A percentile compares a stretch with the other conserved stretches of the same genome.
phyloP scores from a whole-genome alignment of 2,329 filamentous ascomycete genomes.

The Metarhizium anisopliae region DNA sequence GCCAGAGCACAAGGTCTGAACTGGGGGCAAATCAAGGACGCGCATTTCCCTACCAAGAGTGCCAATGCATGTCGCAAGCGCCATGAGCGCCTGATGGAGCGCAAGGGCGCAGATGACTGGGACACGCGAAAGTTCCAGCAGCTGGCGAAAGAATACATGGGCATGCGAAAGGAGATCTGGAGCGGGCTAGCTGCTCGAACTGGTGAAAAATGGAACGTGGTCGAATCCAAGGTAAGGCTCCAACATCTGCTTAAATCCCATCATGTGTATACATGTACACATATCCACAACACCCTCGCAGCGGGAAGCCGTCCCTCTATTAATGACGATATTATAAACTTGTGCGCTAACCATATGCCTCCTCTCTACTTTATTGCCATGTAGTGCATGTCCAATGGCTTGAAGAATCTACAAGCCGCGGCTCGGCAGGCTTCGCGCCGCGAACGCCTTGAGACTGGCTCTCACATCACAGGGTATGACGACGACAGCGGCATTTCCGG shows the following conservation, averaged over 20 bases:
- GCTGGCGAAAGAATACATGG: slow-evolving; percentile 71
- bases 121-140: slow-evolving; percentile 65
- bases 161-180: slow-evolving; percentile 76
- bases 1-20: slow-evolving; percentile 70
- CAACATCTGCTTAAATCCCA: no score
- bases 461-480: slow-evolving; percentile 39
- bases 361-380: background rate
- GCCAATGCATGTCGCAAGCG: slow-evolving; percentile 83
- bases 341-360: background rate
- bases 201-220: slow-evolving; percentile 75
- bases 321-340: no score
- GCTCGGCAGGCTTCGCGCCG: slow-evolving; percentile 57
- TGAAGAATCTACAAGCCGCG: slow-evolving; percentile 70
- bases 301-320: no score
- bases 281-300: no score
- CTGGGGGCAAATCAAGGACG: slow-evolving; percentile 71
- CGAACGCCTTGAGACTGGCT: slow-evolving; percentile 45
- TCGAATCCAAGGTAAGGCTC: slow-evolving; percentile 48
- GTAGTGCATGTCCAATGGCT: slow-evolving; percentile 74
- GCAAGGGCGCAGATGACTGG: slow-evolving; percentile 67
- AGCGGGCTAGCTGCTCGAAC: slow-evolving; percentile 58
- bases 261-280: no score
- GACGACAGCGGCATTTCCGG: slow-evolving; percentile 65
- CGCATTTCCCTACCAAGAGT: slow-evolving; percentile 69
- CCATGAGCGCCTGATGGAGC: slow-evolving; percentile 76